Conservation (phyloP, 75 land plant genomes). For the Sequoia sempervirens region DNA sequence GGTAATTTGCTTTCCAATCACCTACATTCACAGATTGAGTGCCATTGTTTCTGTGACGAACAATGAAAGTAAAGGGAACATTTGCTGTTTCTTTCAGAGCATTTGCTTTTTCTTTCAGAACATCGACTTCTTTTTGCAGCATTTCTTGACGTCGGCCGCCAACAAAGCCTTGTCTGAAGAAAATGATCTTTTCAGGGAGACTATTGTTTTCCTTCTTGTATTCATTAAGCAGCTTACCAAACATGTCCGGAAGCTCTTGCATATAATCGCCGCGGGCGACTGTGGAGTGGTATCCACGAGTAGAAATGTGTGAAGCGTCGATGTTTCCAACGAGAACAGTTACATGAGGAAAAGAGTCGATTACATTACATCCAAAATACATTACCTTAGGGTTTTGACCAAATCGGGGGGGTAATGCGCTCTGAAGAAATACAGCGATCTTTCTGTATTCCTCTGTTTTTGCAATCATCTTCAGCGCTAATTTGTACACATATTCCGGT, state of each 20-base stretch:
- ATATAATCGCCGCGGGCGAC: constrained; percentile 28
- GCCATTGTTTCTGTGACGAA: constrained; percentile 42
- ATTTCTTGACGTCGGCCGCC: constrained; percentile 37
- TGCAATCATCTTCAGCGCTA: constrained; percentile 50
- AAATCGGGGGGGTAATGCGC: not conserved
- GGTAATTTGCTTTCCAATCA: constrained; percentile 23
- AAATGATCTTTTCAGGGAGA: constrained; percentile 26
- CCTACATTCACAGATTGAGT: constrained; percentile 26
- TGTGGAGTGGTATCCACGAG: constrained; percentile 30
- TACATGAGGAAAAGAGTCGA: constrained; percentile 28
- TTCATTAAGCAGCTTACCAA: constrained; percentile 24
- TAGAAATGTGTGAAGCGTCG: constrained; percentile 25
- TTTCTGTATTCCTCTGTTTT: constrained; percentile 54
- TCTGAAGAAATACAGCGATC: not conserved
- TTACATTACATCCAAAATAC: constrained; percentile 61
- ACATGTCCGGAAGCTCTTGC: constrained; percentile 26
- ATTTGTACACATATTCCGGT: constrained; percentile 32
- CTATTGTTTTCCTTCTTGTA: constrained; percentile 12
- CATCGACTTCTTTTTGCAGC: constrained; percentile 29
- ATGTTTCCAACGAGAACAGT: constrained; percentile 52
- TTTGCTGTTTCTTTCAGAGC: not conserved
- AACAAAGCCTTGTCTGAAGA: constrained; percentile 47
- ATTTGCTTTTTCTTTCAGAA: constrained; percentile 20
- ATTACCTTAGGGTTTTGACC: constrained; percentile 3
- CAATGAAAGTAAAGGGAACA: constrained; percentile 34